Evolutionary conservation across 2,329 filamentous ascomycete genomes (phyloP), one percentile per base, ranked within the genome.

Genomic region (Zymoseptoria brevis): DNA sequence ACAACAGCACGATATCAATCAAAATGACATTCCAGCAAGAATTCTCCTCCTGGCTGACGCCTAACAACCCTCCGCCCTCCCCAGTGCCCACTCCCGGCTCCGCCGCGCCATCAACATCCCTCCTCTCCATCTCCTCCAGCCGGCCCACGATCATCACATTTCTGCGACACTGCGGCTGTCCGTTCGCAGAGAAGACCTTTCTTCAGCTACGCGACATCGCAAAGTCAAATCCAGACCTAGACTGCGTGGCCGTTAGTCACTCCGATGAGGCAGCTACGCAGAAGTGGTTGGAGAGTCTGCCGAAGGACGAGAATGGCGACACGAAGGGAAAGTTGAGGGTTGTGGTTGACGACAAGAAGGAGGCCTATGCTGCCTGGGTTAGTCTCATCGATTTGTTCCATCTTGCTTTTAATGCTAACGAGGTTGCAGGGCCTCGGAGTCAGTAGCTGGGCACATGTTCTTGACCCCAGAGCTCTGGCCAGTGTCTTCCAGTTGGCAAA

Each of bases 131-230:
- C n/a, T 80, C 81, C 0, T 72, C 77, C 50, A 72, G 71, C 22
- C 83, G 81, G 66, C 83, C 84, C 0, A 82, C 81, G 0, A 70
- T 90, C 1, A 74, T 90, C 19, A 80, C 83, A 16, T 90, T 90
- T 67, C 77, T 90, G 5, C 79, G 87, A 35, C 87, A 90, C 71
- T 90, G 87, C 70, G 87, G 87, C 35, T 89, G 87, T 75, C 87
- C 87, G 9, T 89, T 87, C 87, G 80, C 71, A 3, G 71, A 73
- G 58, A 72, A 72, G 54, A 72, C 71, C 8, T 71, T 87, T 72
- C 77, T 77, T 57, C 66, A 70, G 30, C 75, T 88, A 29, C 78
- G 82, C 51, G 71, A 76, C 50, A 70, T 83, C 59, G 84, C 84
- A 13, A 73, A 75, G 48, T 67, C 74, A 35, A 73, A 86, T 69